Evolutionary conservation across 768 basidiomycete genomes (phyloP).

Genomic region (Russula earlei): DNA sequence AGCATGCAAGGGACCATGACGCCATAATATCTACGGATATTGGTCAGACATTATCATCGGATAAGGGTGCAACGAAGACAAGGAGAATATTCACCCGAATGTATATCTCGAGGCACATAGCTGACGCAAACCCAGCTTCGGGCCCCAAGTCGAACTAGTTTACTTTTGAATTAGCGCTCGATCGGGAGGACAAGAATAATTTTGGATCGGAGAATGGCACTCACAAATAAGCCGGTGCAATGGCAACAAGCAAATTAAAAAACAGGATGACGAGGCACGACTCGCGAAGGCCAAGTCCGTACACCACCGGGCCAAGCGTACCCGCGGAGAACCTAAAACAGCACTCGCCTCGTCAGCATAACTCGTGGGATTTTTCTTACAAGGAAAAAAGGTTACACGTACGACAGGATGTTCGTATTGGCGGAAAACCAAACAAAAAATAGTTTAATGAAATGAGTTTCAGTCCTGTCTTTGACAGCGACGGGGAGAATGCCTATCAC

Average conservation of each 20-base stretch:
- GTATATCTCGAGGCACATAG: conserved; percentile 67
- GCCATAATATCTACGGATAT: conserved; percentile 44
- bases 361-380: no score
- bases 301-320: conserved; percentile 36
- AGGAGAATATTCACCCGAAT: conserved; percentile 36
- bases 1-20: conserved; percentile 38
- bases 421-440: conserved; percentile 35
- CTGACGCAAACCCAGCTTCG: conserved; percentile 69
- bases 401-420: conserved; percentile 36
- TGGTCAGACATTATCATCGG: neutral
- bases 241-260: conserved; percentile 35
- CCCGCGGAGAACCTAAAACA: conserved; percentile 35
- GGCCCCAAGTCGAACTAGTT: conserved; percentile 57
- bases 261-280: conserved; percentile 37
- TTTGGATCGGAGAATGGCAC: conserved; percentile 1
- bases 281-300: conserved; percentile 35
- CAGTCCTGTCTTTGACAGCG: conserved; percentile 26
- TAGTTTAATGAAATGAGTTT: conserved; percentile 32
- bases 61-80: neutral
- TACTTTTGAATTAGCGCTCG: neutral
- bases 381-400: neutral
- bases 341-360: no score
- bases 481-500: conserved; percentile 31
- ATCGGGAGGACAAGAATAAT: neutral
- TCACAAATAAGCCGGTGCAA: conserved; percentile 37